Conservation (phyloP, 2,329 filamentous ascomycete species). For the Onygenales sp. region DNA sequence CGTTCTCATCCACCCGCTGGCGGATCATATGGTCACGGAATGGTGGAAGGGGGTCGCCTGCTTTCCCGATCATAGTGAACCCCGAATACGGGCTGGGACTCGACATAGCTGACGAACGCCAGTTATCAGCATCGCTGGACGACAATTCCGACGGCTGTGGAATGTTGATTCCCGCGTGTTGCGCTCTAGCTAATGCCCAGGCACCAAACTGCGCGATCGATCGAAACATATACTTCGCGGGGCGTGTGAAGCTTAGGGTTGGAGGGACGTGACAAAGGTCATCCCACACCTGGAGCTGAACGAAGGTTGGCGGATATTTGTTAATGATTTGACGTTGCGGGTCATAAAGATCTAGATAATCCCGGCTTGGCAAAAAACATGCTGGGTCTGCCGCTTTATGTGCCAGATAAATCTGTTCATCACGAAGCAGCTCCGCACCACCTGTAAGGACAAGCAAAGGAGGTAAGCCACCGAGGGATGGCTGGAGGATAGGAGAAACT, state of each 20-base stretch:
- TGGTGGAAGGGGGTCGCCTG: conserved; percentile 69
- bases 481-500: conserved; percentile 80
- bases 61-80: conserved; percentile 58
- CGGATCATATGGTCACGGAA: conserved; percentile 88
- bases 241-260: conserved; percentile 90
- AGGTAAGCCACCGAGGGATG: conserved; percentile 79
- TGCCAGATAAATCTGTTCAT: conserved; percentile 90
- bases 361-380: conserved; percentile 61
- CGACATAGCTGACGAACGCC: not conserved
- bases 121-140: conserved; percentile 31
- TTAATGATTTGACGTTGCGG: conserved; percentile 44
- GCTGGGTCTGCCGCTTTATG: conserved; percentile 85
- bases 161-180: conserved; percentile 71
- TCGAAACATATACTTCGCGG: conserved; percentile 92
- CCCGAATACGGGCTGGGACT: conserved; percentile 14
- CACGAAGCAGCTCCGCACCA: conserved; percentile 77
- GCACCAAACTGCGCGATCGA: conserved; percentile 88
- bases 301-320: conserved; percentile 72
- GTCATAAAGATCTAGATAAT: conserved; percentile 54
- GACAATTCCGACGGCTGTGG: conserved; percentile 65
- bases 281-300: conserved; percentile 94
- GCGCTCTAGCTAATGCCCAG: conserved; percentile 77
- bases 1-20: conserved; percentile 72
- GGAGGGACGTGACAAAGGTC: conserved; percentile 87
- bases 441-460: conserved; percentile 80